Evolutionary conservation across 2,329 filamentous ascomycete genomes (phyloP).

Genomic region (Penicillium sp.): DNA sequence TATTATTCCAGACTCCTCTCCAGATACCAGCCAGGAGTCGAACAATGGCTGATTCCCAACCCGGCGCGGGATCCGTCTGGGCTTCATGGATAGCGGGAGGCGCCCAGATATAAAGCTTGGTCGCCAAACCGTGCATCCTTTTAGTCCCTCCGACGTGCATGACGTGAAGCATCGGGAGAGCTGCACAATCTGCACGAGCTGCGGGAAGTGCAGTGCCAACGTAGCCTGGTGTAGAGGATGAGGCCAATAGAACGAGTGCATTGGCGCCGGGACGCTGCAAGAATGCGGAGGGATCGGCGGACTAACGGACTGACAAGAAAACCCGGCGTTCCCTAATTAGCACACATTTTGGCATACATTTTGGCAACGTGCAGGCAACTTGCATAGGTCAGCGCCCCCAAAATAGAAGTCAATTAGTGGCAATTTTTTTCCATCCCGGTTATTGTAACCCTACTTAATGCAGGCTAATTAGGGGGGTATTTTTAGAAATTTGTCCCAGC

Average conservation of each 20-base stretch:
- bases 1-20: not conserved
- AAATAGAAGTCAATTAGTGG: constrained; percentile 29
- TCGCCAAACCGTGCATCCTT: constrained; percentile 3
- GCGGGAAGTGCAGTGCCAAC: not conserved
- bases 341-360: not conserved
- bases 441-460: constrained; percentile 9
- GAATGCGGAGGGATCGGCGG: constrained; percentile 14
- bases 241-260: constrained; percentile 18
- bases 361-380: no score
- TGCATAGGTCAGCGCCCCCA: not conserved
- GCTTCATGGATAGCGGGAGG: constrained; percentile 20
- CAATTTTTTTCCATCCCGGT: constrained; percentile 6
- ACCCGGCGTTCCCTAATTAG: constrained; percentile 27
- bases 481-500: constrained; percentile 4
- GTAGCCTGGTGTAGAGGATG: constrained; percentile 1
- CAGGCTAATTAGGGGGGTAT: constrained; percentile 10
- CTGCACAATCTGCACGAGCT: constrained; percentile 9
- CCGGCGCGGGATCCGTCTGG: constrained; percentile 1
- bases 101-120: constrained; percentile 32
- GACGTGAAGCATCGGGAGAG: constrained; percentile 13
- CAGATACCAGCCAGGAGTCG: not conserved
- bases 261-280: constrained; percentile 25
- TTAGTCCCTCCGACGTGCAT: constrained; percentile 15
- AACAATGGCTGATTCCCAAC: not conserved
- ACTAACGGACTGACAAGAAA: constrained; percentile 7